Conservation (phyloP, 2,329 filamentous ascomycete genomes). For the Fusarium austroafricanum region DNA sequence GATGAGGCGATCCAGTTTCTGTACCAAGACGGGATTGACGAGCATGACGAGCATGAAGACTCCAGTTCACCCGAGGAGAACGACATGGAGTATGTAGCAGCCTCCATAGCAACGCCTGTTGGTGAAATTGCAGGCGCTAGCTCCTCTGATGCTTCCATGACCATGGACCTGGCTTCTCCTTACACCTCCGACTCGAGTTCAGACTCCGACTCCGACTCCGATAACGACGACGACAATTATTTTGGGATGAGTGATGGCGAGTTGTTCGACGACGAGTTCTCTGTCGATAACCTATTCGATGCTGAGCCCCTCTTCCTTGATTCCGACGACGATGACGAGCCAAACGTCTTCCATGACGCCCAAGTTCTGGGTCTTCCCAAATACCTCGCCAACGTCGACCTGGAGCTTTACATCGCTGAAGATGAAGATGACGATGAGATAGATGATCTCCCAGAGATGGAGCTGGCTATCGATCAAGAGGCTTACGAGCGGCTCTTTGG, state of each 20-base stretch:
- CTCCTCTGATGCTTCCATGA: not conserved
- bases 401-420: conserved; percentile 48
- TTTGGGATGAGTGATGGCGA: not conserved
- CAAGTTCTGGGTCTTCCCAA: conserved; percentile 32
- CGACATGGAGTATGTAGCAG: not conserved
- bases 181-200: not conserved
- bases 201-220: conserved; percentile 4
- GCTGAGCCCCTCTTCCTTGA: conserved; percentile 5
- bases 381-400: conserved; percentile 33
- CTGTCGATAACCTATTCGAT: conserved; percentile 39
- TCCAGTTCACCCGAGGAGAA: not conserved
- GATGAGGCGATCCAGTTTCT: conserved; percentile 3
- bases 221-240: conserved; percentile 1
- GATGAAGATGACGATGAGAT: conserved; percentile 46
- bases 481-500: conserved; percentile 44
- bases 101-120: not conserved
- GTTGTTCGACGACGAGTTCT: conserved; percentile 18
- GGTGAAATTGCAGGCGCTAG: not conserved
- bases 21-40: not conserved
- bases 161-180: not conserved
- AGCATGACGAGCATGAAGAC: not conserved
- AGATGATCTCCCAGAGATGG: conserved; percentile 45
- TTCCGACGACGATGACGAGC: conserved; percentile 36
- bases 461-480: conserved; percentile 47
- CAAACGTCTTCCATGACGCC: conserved; percentile 47